phyloP scores from a whole-genome alignment of 805 yeast species.

The Candida xyloterini region DNA sequence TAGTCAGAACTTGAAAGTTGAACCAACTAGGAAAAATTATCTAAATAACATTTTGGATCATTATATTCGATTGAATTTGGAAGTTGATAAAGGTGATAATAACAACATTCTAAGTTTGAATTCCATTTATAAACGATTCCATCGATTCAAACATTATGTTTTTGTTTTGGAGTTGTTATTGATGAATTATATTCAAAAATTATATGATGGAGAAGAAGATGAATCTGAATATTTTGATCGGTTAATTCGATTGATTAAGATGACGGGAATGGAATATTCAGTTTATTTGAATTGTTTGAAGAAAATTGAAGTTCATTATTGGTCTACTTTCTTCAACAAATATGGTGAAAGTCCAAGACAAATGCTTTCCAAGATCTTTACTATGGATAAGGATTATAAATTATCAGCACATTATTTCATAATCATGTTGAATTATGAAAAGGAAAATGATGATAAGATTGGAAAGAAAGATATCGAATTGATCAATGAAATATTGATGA shows the following conservation, averaged over 20 bases:
- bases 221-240: constrained; percentile 28
- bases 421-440: constrained; percentile 49
- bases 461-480: constrained; percentile 37
- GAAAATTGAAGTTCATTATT: constrained; percentile 50
- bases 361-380: constrained; percentile 39
- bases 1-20: constrained; percentile 25
- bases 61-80: constrained; percentile 36
- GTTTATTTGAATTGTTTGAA: constrained; percentile 52
- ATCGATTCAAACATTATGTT: constrained; percentile 40
- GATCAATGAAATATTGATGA: constrained; percentile 41
- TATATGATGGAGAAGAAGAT: constrained; percentile 32
- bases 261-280: constrained; percentile 31
- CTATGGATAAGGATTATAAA: constrained; percentile 38
- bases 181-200: constrained; percentile 36
- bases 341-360: constrained; percentile 43
- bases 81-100: constrained; percentile 17
- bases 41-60: constrained; percentile 46
- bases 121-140: constrained; percentile 36
- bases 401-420: constrained; percentile 51
- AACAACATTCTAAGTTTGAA: constrained; percentile 27
- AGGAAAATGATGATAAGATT: constrained; percentile 26
- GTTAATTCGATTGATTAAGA: constrained; percentile 31
- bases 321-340: constrained; percentile 46
- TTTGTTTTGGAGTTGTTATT: constrained; percentile 50
- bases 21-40: constrained; percentile 41